Percentiles rank a stretch among this genome's conserved stretches.
Evolutionary conservation across 768 basidiomycete genomes (phyloP).

Genomic region (Asterophora parasitica): DNA sequence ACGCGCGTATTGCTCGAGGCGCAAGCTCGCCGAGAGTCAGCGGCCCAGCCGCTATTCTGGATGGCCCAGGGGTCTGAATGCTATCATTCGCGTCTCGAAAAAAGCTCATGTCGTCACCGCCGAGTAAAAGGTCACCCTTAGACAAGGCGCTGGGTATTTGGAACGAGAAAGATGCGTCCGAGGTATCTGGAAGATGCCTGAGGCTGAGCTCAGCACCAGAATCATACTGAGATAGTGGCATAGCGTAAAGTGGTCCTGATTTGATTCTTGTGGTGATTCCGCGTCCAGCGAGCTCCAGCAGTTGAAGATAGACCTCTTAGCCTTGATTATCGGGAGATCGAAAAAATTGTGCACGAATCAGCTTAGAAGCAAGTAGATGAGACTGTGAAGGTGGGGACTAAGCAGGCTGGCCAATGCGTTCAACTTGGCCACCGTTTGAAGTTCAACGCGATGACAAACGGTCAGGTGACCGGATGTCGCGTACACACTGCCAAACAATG

Average conservation of each 20-base stretch:
- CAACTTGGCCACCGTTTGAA: background rate
- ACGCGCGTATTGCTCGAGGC: conserved; percentile 6
- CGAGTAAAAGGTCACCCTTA: conserved; percentile 47
- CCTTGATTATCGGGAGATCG: too few species aligned
- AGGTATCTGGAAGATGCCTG: conserved; percentile 51
- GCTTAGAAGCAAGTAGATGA: background rate
- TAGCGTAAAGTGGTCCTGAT: background rate
- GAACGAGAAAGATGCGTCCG: conserved; percentile 49
- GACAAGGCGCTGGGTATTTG: conserved; percentile 43
- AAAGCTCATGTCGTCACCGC: conserved; percentile 43
- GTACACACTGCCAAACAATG: conserved; percentile 15
- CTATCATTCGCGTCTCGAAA: conserved; percentile 35
- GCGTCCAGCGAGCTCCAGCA: too few species aligned
- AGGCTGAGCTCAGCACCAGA: conserved; percentile 40
- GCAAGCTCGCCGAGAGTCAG: conserved; percentile 35
- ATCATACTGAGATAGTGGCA: conserved; percentile 23
- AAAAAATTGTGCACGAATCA: too few species aligned
- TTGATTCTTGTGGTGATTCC: background rate
- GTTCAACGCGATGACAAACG: conserved; percentile 1
- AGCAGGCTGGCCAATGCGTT: too few species aligned
- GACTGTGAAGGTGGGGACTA: background rate
- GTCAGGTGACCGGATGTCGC: conserved; percentile 16
- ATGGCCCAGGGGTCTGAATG: conserved; percentile 27
- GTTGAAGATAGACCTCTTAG: too few species aligned
- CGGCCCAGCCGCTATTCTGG: conserved; percentile 23